Base-by-base conservation (phyloP, 441 rosid genomes). In the Croton laevigatus region DNA sequence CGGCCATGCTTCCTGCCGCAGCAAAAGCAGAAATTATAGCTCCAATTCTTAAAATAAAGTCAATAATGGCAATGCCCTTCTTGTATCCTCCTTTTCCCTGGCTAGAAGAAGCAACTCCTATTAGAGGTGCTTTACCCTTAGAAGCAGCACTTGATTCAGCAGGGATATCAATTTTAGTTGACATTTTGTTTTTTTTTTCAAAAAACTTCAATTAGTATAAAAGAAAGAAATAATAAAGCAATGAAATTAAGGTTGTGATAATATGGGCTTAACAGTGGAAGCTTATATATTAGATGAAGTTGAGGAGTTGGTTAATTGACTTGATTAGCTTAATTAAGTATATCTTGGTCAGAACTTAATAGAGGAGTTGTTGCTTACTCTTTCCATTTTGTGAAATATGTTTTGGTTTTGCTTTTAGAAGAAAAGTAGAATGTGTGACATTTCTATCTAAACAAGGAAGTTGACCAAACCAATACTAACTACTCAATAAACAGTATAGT, bases 1-100 rank as follows among this genome's bases (percentile, higher is more conserved):
- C 83, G 62, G 76, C 95, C 91, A 89, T 89, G 59, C 82, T 70
- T 11, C 82, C 77, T 20, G 98, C 83, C 1, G 93, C 91, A 6
- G 86, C 75, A 1, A 91, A 73, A 63, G 87, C 66, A 32, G 85
- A 36, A 48, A 74, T 78, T 4, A 87, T 62, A 64, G 90, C 96
- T 0, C 80, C 84, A 27, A 91, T 40, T 68, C 98, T 88, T 40
- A 91, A 54, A 67, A 94, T 37, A 78, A 91, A 78, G 82, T 94
- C 96, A 45, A 87, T 76, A 46, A 91, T 80, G 48, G 89, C 90
- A 37, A 89, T 55, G 2, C 89, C 89, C 75, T 82, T 94, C 66
- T 81, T 82, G 40, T 48, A 61, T 66, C 88, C 86, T 44, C 72
- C 76, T 10, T 73, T 86, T 71, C 70, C 76, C 62, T 62, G 54